Percentiles rank a stretch among this genome's conserved stretches.
Conservation (phyloP, 805 yeast genomes). For the Ogataea populi-albae region DNA sequence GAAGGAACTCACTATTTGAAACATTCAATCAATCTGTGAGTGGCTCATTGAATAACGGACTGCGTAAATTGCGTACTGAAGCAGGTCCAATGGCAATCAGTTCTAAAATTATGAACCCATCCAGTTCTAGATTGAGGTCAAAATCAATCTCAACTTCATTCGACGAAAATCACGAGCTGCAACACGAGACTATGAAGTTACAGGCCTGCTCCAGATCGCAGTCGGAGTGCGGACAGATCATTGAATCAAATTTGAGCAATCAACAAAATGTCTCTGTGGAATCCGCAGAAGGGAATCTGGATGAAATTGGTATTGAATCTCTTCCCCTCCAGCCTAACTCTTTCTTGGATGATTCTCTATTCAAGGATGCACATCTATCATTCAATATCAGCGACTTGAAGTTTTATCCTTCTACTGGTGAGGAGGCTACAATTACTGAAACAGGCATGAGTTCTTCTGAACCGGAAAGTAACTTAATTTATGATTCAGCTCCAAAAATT, state of each 20-base stretch:
- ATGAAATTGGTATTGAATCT: background rate
- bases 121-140: slow-evolving; percentile 11
- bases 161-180: slow-evolving; percentile 14
- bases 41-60: slow-evolving; percentile 26
- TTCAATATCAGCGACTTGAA: slow-evolving; percentile 8
- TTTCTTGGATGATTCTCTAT: slow-evolving; percentile 12
- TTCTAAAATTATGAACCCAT: background rate
- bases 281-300: background rate
- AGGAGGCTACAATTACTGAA: background rate
- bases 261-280: background rate
- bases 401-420: slow-evolving; percentile 3
- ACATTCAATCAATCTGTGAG: slow-evolving; percentile 26
- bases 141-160: slow-evolving; percentile 13
- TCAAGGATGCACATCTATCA: slow-evolving; percentile 6
- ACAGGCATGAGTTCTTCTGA: background rate
- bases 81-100: slow-evolving; percentile 2
- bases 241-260: background rate
- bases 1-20: slow-evolving; percentile 25
- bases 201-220: slow-evolving; percentile 19
- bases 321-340: slow-evolving; percentile 11
- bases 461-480: background rate
- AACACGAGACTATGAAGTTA: slow-evolving; percentile 16
- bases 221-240: slow-evolving; percentile 15
- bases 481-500: background rate
- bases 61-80: slow-evolving; percentile 24